Base-by-base conservation (phyloP, 345 rosid species). In the Pugionium dolabratum region DNA sequence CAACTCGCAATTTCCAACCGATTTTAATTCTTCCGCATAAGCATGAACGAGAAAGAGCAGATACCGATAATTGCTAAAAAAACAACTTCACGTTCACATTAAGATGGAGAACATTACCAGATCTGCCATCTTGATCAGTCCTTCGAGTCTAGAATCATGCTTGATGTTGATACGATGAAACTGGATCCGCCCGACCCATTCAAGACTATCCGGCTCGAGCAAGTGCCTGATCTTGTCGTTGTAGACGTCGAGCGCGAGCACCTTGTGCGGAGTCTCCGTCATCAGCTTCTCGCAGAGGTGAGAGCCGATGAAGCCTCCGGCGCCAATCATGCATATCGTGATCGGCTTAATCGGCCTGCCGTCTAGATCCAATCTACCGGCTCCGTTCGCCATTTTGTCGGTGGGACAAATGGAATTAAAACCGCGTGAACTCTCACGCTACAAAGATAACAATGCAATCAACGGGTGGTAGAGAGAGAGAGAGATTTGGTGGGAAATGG, bases 291-390 rank as follows among this genome's bases (percentile, higher is more conserved):
- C 97, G 60, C 99, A 93, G 11, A 93, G 95, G 72, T 93, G 97
- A 28, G 99, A 93, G 4, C 99, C 99, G 42, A 93, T 93, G 86
- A 93, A 93, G 27, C 99, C 96, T 3, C 98, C 98, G 42, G 98
- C 98, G 2, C 98, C 97, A 55, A 93, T 93, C 97, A 93, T 86
- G 78, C 96, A 91, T 62, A 94, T 87, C 30, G 99, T 94, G 11
- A 88, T 70, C 74, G 90, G 80, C 84, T 76, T 84, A 37, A 94
- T 85, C 70, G 91, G 85, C 64, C 54, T 85, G 10, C 99, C 97
- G 58, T 94, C 97, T 59, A 94, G 95, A 91, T 94, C 89, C 77
- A 83, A 67, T 76, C 91, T 83, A 67, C 4, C 75, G 54, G 61
- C 60, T 59, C 62, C 75, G 35, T 75, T 78, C 54, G 82, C 79